Evolutionary conservation across 768 basidiomycete species (phyloP).

Genomic region (Russula brevipes): DNA sequence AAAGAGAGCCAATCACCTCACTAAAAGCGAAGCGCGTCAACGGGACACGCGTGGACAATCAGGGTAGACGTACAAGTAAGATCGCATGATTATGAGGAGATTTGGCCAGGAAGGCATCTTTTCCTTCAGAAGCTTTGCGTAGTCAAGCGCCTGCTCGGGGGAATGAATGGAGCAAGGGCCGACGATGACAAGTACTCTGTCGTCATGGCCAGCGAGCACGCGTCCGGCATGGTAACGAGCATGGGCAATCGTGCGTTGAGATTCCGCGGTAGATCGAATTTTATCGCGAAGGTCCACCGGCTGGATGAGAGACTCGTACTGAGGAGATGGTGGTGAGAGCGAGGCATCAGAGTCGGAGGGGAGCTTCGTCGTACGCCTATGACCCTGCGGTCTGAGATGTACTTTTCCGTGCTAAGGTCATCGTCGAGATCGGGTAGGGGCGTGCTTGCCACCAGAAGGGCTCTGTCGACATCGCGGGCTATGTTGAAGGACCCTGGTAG

Average conservation of each 20-base stretch:
- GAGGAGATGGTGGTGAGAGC: slow-evolving; percentile 16
- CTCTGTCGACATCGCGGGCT: neutral
- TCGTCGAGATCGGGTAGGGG: slow-evolving; percentile 65
- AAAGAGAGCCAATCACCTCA: slow-evolving; percentile 33
- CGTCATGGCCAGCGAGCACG: slow-evolving; percentile 79
- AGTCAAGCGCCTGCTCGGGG: slow-evolving; percentile 76
- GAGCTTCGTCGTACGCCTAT: slow-evolving; percentile 51
- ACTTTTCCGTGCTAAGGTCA: slow-evolving; percentile 56
- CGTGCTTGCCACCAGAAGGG: slow-evolving; percentile 30
- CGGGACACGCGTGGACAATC: slow-evolving; percentile 14
- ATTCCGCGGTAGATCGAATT: slow-evolving; percentile 57
- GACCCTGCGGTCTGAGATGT: slow-evolving; percentile 79
- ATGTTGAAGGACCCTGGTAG: neutral
- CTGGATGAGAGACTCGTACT: slow-evolving; percentile 97
- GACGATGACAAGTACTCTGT: slow-evolving; percentile 83
- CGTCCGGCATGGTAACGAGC: slow-evolving; percentile 76
- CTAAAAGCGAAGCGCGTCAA: slow-evolving; percentile 34
- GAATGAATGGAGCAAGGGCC: slow-evolving; percentile 97
- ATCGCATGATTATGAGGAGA: slow-evolving; percentile 90
- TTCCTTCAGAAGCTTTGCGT: slow-evolving; percentile 65
- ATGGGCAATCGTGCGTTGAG: slow-evolving; percentile 70
- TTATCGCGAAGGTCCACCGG: slow-evolving; percentile 89
- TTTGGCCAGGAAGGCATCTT: slow-evolving; percentile 67
- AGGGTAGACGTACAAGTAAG: slow-evolving; percentile 78
- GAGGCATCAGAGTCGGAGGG: neutral